Evolutionary conservation across 2,329 filamentous ascomycete species (phyloP), one percentile per base, ranked within the genome.

Genomic region (Aspergillus costaricaensis): DNA sequence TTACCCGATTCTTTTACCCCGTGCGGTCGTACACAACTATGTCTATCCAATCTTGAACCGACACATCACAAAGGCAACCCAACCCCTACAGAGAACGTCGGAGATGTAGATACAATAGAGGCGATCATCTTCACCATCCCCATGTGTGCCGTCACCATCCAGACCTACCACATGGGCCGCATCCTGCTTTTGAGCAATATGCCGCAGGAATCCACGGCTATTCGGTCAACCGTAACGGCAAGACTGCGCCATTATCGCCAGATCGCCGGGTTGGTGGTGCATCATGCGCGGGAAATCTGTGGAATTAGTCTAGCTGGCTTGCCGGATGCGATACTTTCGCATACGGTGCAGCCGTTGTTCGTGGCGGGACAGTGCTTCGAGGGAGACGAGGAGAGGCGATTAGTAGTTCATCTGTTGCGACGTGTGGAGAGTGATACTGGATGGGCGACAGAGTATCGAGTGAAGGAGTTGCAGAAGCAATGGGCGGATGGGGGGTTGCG

Each of bases 121-220:
- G 32, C 32, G 2, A 30, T 44, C 8, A 4, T 17, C 32, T 55
- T 55, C 21, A 43, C 17, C 0, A 19, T 85, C 0, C 82, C 85
- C 0, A 82, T 87, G 76, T 87, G 84, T 70, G 84, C 83, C 0
- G 83, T 83, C 3, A 84, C 84, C 0, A 85, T 87, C 79, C 84
- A 86, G 66, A 81, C 79, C 58, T 87, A 86, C 62, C 82, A 87
- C 66, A 86, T 87, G 79, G 83, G 83, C 1, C 80, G 82, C 58
- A 85, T 87, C 4, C 76, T 87, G 14, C 70, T 88, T 0, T 77
- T 86, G 19, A 80, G 85, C 65, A 86, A 88, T 67, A 81, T 82
- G 65, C 83, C 82, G 3, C 80, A 81, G 27, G 80, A 86, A 55
- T 83, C 82, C 1, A 80, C 79, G 44, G 77, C 77, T n/a, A 75